phyloP scores from a whole-genome alignment of 179 eudicot species.

The Dionaea muscipula region DNA sequence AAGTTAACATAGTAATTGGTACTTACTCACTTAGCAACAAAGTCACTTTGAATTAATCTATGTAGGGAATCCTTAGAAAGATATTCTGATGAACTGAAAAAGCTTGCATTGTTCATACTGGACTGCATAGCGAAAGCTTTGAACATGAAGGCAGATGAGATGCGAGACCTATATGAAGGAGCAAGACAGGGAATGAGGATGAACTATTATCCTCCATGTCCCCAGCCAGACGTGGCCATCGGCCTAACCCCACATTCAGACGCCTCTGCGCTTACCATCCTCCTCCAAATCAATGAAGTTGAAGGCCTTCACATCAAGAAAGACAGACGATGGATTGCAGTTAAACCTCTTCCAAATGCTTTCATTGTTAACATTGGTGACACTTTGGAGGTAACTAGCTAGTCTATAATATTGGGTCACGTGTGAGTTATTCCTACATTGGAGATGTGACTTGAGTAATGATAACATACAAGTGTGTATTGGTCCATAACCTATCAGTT shows the following conservation, averaged over 20 bases:
- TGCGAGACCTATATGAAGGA: constrained; percentile 20
- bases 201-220: constrained; percentile 55
- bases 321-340: constrained; percentile 37
- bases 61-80: constrained; percentile 24
- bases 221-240: constrained; percentile 32
- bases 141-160: constrained; percentile 9
- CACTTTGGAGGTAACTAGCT: constrained; percentile 36
- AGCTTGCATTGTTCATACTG: constrained; percentile 19
- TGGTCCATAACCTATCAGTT: no score
- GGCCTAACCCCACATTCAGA: constrained; percentile 51
- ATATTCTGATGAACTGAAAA: constrained; percentile 21
- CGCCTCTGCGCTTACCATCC: constrained; percentile 30
- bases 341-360: constrained; percentile 32
- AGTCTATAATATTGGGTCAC: neutral
- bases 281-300: constrained; percentile 38
- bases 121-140: constrained; percentile 26
- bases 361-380: constrained; percentile 52
- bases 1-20: neutral
- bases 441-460: no score
- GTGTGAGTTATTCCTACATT: neutral
- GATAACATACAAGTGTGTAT: no score
- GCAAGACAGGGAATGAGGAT: constrained; percentile 36
- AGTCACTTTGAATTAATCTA: neutral
- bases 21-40: no score
- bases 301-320: constrained; percentile 45